Evolutionary conservation across 805 yeast genomes (phyloP).

Genomic region (Candida tallmaniae): DNA sequence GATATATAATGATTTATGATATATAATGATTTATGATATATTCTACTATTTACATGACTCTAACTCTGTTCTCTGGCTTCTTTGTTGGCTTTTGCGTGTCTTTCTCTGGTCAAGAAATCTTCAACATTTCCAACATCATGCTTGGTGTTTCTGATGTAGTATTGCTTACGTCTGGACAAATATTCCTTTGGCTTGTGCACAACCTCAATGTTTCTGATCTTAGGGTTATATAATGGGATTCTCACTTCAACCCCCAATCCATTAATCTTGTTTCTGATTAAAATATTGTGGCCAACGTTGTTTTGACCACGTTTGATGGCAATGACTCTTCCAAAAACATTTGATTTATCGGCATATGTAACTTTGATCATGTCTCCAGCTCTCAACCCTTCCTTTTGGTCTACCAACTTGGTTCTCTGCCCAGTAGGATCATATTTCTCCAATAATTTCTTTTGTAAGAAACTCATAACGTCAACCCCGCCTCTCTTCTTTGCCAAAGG

Average conservation of each 20-base stretch:
- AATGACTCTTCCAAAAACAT: conserved; percentile 73
- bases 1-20: conserved; percentile 3
- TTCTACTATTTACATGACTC: conserved; percentile 2
- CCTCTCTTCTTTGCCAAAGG: conserved; percentile 47
- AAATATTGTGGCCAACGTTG: conserved; percentile 67
- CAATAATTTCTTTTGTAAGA: conserved; percentile 48
- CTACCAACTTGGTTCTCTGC: conserved; percentile 27
- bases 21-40: background rate
- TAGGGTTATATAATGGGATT: conserved; percentile 77
- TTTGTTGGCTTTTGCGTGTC: background rate
- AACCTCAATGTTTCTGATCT: conserved; percentile 70
- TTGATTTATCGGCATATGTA: conserved; percentile 61
- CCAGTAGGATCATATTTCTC: conserved; percentile 69
- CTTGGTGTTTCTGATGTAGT: conserved; percentile 78
- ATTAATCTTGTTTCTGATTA: conserved; percentile 76
- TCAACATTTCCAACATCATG: conserved; percentile 74
- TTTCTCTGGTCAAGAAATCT: conserved; percentile 22
- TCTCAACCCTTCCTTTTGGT: conserved; percentile 41
- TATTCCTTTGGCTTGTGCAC: conserved; percentile 69
- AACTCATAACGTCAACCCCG: conserved; percentile 42
- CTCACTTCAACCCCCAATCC: conserved; percentile 84
- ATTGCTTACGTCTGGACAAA: conserved; percentile 77
- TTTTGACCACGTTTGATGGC: conserved; percentile 62
- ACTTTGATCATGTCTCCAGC: conserved; percentile 83
- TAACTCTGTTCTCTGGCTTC: background rate